A percentile compares a stretch with the other conserved stretches of the same genome.
Evolutionary conservation across 2,329 filamentous ascomycete species (phyloP).

Genomic region (Proliferodiscus dingleyae): DNA sequence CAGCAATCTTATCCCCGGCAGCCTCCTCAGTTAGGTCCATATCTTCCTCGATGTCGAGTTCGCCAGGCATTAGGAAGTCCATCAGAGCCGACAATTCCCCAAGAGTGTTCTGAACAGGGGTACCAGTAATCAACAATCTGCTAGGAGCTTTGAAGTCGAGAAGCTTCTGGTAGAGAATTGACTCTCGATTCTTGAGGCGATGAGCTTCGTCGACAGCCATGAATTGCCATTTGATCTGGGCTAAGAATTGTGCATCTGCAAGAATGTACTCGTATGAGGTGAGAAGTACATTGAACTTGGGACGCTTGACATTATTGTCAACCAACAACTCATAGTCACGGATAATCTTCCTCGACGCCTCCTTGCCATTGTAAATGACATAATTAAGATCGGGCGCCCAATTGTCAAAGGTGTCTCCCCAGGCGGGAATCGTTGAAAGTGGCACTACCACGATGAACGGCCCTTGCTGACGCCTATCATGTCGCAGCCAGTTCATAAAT

Average conservation of each 20-base stretch:
- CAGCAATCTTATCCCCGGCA: constrained; percentile 80
- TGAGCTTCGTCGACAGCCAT: constrained; percentile 96
- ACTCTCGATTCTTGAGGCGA: constrained; percentile 92
- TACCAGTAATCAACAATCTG: constrained; percentile 91
- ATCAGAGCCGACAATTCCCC: constrained; percentile 88
- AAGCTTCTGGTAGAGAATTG: constrained; percentile 82
- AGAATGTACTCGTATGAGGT: constrained; percentile 98
- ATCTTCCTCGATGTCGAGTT: constrained; percentile 85
- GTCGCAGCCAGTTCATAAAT: constrained; percentile 94
- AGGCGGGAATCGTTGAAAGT: constrained; percentile 92
- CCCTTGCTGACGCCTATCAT: constrained; percentile 83
- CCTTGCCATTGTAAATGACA: constrained; percentile 90
- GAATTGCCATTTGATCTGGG: constrained; percentile 94
- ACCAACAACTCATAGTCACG: constrained; percentile 84
- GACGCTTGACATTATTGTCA: constrained; percentile 79
- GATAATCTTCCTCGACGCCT: constrained; percentile 80
- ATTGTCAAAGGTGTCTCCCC: constrained; percentile 95
- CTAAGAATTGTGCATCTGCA: constrained; percentile 76
- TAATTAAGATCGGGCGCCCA: constrained; percentile 98
- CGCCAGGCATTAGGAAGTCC: constrained; percentile 95
- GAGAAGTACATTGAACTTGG: constrained; percentile 95
- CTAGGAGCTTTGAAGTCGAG: constrained; percentile 82
- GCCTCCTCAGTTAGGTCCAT: constrained; percentile 77
- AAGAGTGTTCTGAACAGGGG: constrained; percentile 94
- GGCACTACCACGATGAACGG: constrained; percentile 97